Evolutionary conservation across 352 stramenopile genomes (phyloP).

Genomic region (Pythium monospermum): DNA sequence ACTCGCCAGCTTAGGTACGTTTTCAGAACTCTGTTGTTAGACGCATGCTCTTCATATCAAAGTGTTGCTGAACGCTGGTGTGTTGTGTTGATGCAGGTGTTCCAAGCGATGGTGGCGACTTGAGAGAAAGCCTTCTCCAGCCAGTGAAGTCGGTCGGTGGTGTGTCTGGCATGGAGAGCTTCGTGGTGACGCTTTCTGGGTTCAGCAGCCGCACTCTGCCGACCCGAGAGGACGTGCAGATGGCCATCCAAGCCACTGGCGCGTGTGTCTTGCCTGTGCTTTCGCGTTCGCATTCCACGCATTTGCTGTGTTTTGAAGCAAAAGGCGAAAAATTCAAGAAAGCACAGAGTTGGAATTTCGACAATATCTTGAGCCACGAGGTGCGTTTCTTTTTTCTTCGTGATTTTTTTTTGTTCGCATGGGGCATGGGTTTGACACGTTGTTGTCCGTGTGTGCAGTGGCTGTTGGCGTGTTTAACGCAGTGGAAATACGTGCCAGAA

Average conservation of each 20-base stretch:
- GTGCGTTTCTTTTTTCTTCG: conserved; percentile 27
- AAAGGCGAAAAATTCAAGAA: conserved; percentile 86
- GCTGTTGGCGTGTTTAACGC: conserved; percentile 61
- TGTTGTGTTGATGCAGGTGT: conserved; percentile 6
- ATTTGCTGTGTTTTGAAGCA: conserved; percentile 73
- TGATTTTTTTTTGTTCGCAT: conserved; percentile 8
- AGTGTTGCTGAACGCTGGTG: not conserved
- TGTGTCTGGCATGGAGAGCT: conserved; percentile 69
- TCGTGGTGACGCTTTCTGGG: conserved; percentile 80
- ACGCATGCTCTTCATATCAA: too few relatives aligned
- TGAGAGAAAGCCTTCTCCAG: conserved; percentile 48
- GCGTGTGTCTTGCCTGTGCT: conserved; percentile 81
- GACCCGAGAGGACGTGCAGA: conserved; percentile 78
- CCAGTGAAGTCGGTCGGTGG: conserved; percentile 63
- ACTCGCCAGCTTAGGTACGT: conserved; percentile 35
- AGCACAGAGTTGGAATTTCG: conserved; percentile 70
- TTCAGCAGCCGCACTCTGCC: conserved; percentile 73
- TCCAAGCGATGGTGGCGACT: conserved; percentile 3
- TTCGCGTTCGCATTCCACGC: conserved; percentile 75
- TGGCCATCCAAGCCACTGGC: conserved; percentile 77
- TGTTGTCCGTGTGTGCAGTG: conserved; percentile 33
- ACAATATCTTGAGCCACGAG: conserved; percentile 78
- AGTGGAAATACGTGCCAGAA: conserved; percentile 66
- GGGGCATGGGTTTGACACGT: not conserved
- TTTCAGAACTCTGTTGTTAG: too few relatives aligned